Evolutionary conservation across 257 asterid species (phyloP), one percentile per base, ranked within the genome.

Genomic region (Haberlea rhodopensis): DNA sequence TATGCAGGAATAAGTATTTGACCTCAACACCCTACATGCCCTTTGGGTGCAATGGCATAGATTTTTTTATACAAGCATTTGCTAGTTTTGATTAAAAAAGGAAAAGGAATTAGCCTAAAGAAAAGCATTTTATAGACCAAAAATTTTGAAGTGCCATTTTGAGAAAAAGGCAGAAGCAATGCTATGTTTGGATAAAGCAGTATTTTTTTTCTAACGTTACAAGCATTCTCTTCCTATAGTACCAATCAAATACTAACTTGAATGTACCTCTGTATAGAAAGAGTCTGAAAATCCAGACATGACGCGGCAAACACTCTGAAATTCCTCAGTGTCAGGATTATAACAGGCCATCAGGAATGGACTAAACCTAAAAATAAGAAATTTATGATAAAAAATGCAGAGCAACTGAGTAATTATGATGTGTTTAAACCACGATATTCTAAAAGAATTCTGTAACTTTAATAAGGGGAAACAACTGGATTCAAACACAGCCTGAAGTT

Each of bases 231-330:
- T 10, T 65, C 62, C 25, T 8, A 52, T 49, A 3, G 31, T 24
- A 0, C 62, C 56, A 66, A 18, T 13, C 15, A 53, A 62, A 7
- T 28, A 70, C 57, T 23, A 58, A 53, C 27, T 56, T 52, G 46
- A 16, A 31, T 21, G 20, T 79, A 81, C 97, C 97, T 90, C 87
- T 48, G 11, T 73, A 69, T 90, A 90, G 57, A 90, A 90, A 63
- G 91, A 83, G 73, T 90, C 97, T 29, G 97, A 88, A 76, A 90
- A 84, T 70, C 94, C 96, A 34, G 96, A 88, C 96, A 84, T 88
- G 71, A 86, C 97, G 18, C 97, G 94, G 74, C 97, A 88, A 13
- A 90, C 96, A 22, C 97, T 86, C 79, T 90, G 95, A 67, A 67
- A 90, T 73, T 86, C 96, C 80, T 90, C 94, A 5, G 85, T 84